phyloP scores from a whole-genome alignment of 306 rosid genomes.

The Styphnolobium japonicum region DNA sequence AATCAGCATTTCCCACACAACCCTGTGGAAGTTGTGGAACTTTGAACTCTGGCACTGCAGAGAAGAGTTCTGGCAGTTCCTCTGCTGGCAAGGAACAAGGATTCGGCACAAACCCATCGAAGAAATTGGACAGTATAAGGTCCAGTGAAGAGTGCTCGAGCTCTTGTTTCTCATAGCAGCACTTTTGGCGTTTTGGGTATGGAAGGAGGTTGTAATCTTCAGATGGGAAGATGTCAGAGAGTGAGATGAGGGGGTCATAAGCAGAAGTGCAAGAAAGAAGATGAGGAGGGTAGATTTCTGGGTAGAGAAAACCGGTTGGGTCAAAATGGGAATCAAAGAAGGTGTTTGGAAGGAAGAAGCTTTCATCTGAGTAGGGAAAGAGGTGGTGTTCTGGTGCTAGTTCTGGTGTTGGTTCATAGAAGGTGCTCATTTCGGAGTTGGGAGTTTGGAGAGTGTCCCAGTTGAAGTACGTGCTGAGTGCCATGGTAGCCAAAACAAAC shows the following conservation, averaged over 20 bases:
- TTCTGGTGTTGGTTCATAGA: constrained; percentile 3
- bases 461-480: constrained; percentile 24
- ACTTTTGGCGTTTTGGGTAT: constrained; percentile 37
- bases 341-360: background rate
- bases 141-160: background rate
- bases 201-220: background rate
- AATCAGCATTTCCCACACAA: background rate
- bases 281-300: constrained; percentile 10
- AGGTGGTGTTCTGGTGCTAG: background rate
- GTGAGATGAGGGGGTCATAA: background rate
- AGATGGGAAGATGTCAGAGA: background rate
- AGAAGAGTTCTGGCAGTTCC: background rate
- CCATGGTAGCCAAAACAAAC: constrained; percentile 15
- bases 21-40: background rate
- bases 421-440: constrained; percentile 6
- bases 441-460: constrained; percentile 20
- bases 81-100: background rate
- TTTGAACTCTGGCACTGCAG: background rate
- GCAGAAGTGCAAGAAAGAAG: background rate
- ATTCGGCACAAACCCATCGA: constrained; percentile 16
- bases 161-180: background rate
- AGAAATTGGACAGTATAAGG: background rate
- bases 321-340: constrained; percentile 12
- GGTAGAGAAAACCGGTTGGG: background rate
- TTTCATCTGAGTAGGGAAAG: constrained; percentile 16